A percentile compares a stretch with the other conserved stretches of the same genome.
Conservation (phyloP, 495 filamentous ascomycete species). For the Hyaloscypha finlandica region DNA sequence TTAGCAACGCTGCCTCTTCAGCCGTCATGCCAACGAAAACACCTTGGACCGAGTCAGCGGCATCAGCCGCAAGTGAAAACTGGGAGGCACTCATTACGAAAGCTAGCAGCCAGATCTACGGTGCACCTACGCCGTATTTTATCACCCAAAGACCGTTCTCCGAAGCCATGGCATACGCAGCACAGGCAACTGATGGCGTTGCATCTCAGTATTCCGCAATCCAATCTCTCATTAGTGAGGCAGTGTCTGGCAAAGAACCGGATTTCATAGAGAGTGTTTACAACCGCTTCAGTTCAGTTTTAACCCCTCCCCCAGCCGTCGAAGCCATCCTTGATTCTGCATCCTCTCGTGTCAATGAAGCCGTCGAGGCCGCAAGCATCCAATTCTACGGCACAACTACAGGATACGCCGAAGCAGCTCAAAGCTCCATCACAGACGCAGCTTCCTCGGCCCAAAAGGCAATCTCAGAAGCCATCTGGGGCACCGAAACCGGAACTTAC, state of each 20-base stretch:
- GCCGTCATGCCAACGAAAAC: conserved; percentile 53
- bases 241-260: conserved; percentile 76
- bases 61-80: conserved; percentile 34
- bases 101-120: conserved; percentile 72
- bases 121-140: conserved; percentile 68
- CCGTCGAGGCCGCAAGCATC: conserved; percentile 59
- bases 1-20: conserved; percentile 66
- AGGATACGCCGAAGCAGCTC: conserved; percentile 55
- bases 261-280: conserved; percentile 81
- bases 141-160: conserved; percentile 40
- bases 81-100: conserved; percentile 70
- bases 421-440: conserved; percentile 43
- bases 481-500: conserved; percentile 37
- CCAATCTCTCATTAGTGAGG: conserved; percentile 71
- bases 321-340: conserved; percentile 60
- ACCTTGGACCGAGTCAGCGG: conserved; percentile 30
- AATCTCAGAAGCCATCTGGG: conserved; percentile 58
- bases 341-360: conserved; percentile 56
- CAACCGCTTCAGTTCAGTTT: conserved; percentile 60
- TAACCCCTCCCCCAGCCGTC: conserved; percentile 58
- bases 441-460: conserved; percentile 50
- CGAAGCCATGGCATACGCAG: conserved; percentile 54
- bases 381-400: conserved; percentile 60
- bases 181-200: conserved; percentile 53
- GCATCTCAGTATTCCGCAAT: conserved; percentile 67